These are phyloP conservation scores for Calocera viscosa DNA, from an alignment of 768 basidiomycete species.

Conservation along the genomic window DNA sequence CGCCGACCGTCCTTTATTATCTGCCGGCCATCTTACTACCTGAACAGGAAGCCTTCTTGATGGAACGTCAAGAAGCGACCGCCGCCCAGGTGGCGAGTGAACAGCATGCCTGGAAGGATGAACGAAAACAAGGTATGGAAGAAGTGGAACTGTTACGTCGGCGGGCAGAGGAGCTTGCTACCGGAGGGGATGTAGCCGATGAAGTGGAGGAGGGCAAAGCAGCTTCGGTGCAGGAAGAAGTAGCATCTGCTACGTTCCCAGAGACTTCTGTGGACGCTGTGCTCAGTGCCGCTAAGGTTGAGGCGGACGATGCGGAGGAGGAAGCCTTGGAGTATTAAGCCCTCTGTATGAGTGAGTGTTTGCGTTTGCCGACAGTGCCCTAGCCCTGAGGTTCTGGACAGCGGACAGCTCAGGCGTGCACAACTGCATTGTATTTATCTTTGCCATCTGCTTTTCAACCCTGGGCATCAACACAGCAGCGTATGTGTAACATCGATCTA, in stretches of 20 bases:
- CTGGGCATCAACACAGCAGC: no score
- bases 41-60: slow-evolving; percentile 56
- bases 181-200: slow-evolving; percentile 18
- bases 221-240: slow-evolving; percentile 13
- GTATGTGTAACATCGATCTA: no score
- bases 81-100: slow-evolving; percentile 52
- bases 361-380: no score
- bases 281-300: neutral
- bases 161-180: slow-evolving; percentile 55
- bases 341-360: no score
- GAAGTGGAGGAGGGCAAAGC: slow-evolving; percentile 6
- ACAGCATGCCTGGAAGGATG: slow-evolving; percentile 51
- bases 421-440: no score
- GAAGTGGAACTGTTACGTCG: slow-evolving; percentile 52
- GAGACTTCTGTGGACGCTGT: neutral
- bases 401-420: no score
- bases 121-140: slow-evolving; percentile 44
- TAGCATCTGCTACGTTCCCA: slow-evolving; percentile 7
- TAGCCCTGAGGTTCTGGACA: no score
- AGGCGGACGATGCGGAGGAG: slow-evolving; percentile 18
- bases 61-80: slow-evolving; percentile 53
- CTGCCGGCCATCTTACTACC: slow-evolving; percentile 56
- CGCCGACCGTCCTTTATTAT: slow-evolving; percentile 54
- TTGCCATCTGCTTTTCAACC: no score
- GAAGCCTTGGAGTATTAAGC: slow-evolving; percentile 13